phyloP scores from a whole-genome alignment of 371 early-diverging fungal genomes.

The Thermomucor indicae-seudaticae region DNA sequence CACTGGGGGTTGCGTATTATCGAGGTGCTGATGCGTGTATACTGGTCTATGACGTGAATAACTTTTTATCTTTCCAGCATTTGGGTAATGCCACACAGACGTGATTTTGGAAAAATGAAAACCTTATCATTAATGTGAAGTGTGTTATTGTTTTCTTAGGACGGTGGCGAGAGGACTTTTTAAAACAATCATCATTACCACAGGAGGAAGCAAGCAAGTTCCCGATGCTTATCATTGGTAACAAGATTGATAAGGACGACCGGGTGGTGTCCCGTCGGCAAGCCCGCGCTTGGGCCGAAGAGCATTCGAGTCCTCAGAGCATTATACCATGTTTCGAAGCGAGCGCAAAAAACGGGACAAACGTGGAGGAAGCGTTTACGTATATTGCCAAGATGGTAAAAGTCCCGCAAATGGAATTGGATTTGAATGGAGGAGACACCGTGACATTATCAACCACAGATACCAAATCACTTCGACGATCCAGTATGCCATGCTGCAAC shows the following conservation, averaged over 20 bases:
- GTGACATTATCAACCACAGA: slow-evolving; percentile 9
- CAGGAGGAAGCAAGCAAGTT: slow-evolving; percentile 17
- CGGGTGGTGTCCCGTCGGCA: slow-evolving; percentile 76
- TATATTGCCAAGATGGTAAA: slow-evolving; percentile 69
- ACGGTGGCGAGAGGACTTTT: slow-evolving; percentile 89
- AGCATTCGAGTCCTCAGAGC: slow-evolving; percentile 25
- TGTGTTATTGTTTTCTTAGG: slow-evolving; percentile 57
- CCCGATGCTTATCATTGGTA: slow-evolving; percentile 21
- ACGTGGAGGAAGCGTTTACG: slow-evolving; percentile 78
- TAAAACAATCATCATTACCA: slow-evolving; percentile 36
- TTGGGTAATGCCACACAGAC: slow-evolving; percentile 62
- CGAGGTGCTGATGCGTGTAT: slow-evolving; percentile 92
- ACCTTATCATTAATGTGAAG: neutral
- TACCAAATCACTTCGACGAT: too few relatives aligned
- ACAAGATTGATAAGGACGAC: slow-evolving; percentile 24
- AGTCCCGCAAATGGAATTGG: slow-evolving; percentile 49
- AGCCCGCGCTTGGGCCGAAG: slow-evolving; percentile 53
- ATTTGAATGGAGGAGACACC: slow-evolving; percentile 32
- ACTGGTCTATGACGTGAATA: slow-evolving; percentile 95
- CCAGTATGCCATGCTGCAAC: too few relatives aligned
- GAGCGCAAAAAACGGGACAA: slow-evolving; percentile 83
- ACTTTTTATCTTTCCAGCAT: slow-evolving; percentile 49
- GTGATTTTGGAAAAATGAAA: neutral
- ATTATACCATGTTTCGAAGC: slow-evolving; percentile 89
- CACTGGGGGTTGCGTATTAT: slow-evolving; percentile 96